Evolutionary conservation across 2,329 filamentous ascomycete species (phyloP), one percentile per base, ranked within the genome.

Genomic region (Talaromyces funiculosus): DNA sequence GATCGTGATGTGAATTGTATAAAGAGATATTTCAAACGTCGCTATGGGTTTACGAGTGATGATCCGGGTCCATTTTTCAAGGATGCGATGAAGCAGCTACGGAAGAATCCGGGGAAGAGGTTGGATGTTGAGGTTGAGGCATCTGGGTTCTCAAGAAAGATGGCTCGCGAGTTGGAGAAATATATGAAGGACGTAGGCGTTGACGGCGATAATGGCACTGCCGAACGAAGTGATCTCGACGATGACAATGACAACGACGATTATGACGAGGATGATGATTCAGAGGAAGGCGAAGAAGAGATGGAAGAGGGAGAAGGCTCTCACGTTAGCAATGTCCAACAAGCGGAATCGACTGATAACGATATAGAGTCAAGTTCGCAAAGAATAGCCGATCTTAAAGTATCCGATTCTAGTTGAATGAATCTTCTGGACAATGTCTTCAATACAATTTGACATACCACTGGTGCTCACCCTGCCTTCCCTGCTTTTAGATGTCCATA

Each of bases 91-190:
- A 94, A 92, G 74, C 82, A 81, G 0, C 78, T 92, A 56, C 60
- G 68, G 12, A 83, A 84, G 70, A 85, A 86, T 59, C 85, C 85
- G 12, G 81, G 80, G 0, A 86, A 80, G 64, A 83, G 94, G 65
- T 76, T 99, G 16, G 95, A 99, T 75, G 87, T 95, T 16, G 85
- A 90, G 33, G 92, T 96, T 1, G 89, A 95, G 71, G 94, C 94
- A 0, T 96, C 91, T 1, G 94, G 94, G 0, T 97, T 99, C 74
- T 96, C 91, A 20, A 95, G 89, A 80, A 97, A 96, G 78, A 96
- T 97, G 89, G 85, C 91, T 16, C 96, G 94, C 74, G 94, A 99
- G 67, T 78, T 99, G 16, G 94, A 97, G 71, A 84, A 85, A 9
- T 96, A 96, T 65, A 94, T 99, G 78, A 88, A 92, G 71, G 84